Percentiles rank a stretch among this genome's conserved stretches.
Conservation (phyloP, 2,329 filamentous ascomycete species). For the Fusarium virguliforme region DNA sequence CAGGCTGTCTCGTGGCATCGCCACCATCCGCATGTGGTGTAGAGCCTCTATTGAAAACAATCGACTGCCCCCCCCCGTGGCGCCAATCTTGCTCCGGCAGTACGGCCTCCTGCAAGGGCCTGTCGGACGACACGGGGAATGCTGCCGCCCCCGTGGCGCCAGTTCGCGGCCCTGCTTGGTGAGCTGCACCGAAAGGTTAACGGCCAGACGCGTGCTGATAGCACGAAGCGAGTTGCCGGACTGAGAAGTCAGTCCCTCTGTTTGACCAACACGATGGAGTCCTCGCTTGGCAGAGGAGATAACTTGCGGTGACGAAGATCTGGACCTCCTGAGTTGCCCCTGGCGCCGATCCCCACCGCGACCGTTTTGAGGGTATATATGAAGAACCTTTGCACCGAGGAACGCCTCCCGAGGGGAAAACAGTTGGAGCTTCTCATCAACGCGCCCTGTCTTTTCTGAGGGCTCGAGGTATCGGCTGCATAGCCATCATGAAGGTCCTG, state of each 20-base stretch:
- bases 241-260: background rate
- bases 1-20: slow-evolving; percentile 31
- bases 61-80: slow-evolving; percentile 12
- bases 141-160: slow-evolving; percentile 18
- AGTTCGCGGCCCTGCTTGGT: slow-evolving; percentile 11
- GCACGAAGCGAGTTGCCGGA: background rate
- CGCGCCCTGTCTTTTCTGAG: slow-evolving; percentile 16
- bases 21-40: slow-evolving; percentile 32
- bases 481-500: slow-evolving; percentile 48
- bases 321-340: slow-evolving; percentile 9
- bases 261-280: background rate
- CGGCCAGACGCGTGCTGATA: slow-evolving; percentile 15
- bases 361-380: slow-evolving; percentile 34
- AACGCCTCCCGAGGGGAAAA: slow-evolving; percentile 1
- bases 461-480: slow-evolving; percentile 7
- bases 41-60: slow-evolving; percentile 19
- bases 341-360: background rate
- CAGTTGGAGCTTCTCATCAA: slow-evolving; percentile 4
- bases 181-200: slow-evolving; percentile 31
- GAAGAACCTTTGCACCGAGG: background rate
- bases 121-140: slow-evolving; percentile 28
- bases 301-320: background rate
- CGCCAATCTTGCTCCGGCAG: background rate
- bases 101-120: slow-evolving; percentile 19
- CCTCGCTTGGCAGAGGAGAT: background rate